phyloP scores from a whole-genome alignment of 2,329 filamentous ascomycete genomes.

The Clonostachys rosea region DNA sequence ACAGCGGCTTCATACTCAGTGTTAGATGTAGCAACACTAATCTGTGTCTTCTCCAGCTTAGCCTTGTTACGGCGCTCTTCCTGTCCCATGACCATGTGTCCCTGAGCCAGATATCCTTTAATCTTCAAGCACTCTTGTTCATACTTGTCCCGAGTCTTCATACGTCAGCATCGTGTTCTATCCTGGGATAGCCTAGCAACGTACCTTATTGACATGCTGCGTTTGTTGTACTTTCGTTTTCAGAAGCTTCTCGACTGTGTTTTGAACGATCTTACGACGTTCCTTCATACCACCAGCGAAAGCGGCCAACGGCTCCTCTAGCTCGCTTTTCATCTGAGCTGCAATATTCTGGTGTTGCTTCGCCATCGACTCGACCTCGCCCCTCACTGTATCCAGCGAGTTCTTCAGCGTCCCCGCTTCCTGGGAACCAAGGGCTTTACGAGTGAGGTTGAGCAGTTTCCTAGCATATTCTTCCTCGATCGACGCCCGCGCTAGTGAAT shows the following conservation, averaged over 20 bases:
- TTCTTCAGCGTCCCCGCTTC: conserved; percentile 79
- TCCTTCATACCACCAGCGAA: conserved; percentile 97
- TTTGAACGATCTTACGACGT: conserved; percentile 91
- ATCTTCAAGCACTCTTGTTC: conserved; percentile 98
- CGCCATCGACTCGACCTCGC: conserved; percentile 87
- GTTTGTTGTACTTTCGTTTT: conserved; percentile 94
- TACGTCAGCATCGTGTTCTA: not conserved
- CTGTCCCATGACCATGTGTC: conserved; percentile 99
- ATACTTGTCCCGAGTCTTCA: conserved; percentile 80
- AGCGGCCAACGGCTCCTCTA: conserved; percentile 88
- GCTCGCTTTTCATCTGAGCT: conserved; percentile 88
- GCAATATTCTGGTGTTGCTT: conserved; percentile 91
- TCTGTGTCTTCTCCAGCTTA: conserved; percentile 97
- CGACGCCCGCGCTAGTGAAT: conserved; percentile 68
- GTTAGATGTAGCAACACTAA: conserved; percentile 86
- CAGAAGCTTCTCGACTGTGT: conserved; percentile 86
- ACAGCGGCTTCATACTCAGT: conserved; percentile 91
- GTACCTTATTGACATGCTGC: conserved; percentile 81
- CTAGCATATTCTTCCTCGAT: conserved; percentile 96
- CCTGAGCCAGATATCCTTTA: conserved; percentile 96
- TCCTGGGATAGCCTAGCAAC: conserved; percentile 8
- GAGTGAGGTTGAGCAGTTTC: conserved; percentile 79
- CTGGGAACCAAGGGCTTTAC: conserved; percentile 83
- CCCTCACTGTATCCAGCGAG: conserved; percentile 83
- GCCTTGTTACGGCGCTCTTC: conserved; percentile 99